Evolutionary conservation across 768 basidiomycete species (phyloP).

Genomic region (Termitomyces sp.): DNA sequence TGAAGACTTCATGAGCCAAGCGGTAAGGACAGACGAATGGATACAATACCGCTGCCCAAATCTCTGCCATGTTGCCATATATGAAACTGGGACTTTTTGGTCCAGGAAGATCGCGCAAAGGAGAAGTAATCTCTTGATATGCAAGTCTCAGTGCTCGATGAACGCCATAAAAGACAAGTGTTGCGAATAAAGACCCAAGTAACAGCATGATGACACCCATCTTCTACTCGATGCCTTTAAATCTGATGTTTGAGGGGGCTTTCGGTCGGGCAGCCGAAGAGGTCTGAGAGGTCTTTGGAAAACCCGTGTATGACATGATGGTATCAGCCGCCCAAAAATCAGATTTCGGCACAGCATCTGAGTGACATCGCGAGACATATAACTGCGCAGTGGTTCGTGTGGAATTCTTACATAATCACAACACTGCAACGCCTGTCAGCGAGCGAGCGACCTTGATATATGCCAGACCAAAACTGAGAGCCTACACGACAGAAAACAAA

Average conservation of each 20-base stretch:
- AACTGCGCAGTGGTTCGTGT: no score
- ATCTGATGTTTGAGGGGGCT: not conserved
- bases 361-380: not conserved
- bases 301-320: not conserved
- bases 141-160: constrained; percentile 29
- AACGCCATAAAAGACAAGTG: constrained; percentile 20
- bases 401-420: not conserved
- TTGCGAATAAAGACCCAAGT: constrained; percentile 16
- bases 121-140: constrained; percentile 31
- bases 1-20: not conserved
- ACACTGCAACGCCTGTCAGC: no score
- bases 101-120: constrained; percentile 46
- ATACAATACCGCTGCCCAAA: constrained; percentile 33
- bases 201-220: constrained; percentile 9
- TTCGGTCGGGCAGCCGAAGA: not conserved
- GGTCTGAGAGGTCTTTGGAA: no score
- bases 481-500: no score
- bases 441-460: no score
- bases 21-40: not conserved
- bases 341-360: not conserved
- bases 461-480: no score
- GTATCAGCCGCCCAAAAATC: not conserved
- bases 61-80: constrained; percentile 43
- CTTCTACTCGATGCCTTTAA: not conserved
- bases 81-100: constrained; percentile 40